phyloP scores from a whole-genome alignment of 805 yeast species.

The Metschnikowia koreensis region DNA sequence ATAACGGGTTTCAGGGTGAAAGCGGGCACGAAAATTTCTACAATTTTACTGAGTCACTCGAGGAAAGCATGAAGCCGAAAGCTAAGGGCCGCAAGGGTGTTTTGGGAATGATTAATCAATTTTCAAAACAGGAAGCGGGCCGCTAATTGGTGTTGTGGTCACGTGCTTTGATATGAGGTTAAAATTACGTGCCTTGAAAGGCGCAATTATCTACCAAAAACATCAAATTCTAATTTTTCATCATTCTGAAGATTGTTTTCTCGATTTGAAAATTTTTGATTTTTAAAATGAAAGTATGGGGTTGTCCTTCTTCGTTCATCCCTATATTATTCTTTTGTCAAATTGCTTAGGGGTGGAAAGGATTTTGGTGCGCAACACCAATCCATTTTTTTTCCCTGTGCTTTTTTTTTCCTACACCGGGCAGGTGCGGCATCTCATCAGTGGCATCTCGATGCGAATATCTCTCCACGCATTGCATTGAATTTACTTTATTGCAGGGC shows the following conservation, averaged over 20 bases:
- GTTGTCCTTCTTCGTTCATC: too few relatives aligned
- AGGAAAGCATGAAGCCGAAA: slow-evolving; percentile 31
- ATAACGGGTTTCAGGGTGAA: not conserved
- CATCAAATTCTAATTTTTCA: too few relatives aligned
- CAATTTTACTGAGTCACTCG: slow-evolving; percentile 26
- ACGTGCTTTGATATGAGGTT: too few relatives aligned
- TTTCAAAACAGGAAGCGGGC: slow-evolving; percentile 54
- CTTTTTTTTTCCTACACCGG: not conserved
- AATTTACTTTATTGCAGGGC: too few relatives aligned
- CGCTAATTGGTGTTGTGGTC: slow-evolving; percentile 10
- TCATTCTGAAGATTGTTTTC: too few relatives aligned
- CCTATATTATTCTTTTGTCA: too few relatives aligned
- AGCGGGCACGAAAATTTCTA: slow-evolving; percentile 28
- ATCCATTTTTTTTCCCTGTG: too few relatives aligned
- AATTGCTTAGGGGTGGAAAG: too few relatives aligned
- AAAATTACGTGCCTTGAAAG: too few relatives aligned
- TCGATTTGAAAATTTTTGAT: too few relatives aligned
- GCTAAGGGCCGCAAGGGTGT: slow-evolving; percentile 51
- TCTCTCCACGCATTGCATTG: not conserved
- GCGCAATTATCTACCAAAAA: too few relatives aligned
- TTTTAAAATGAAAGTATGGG: too few relatives aligned
- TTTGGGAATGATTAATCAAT: slow-evolving; percentile 77
- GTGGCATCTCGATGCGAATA: slow-evolving; percentile 5
- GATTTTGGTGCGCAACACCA: not conserved
- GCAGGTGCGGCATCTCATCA: slow-evolving; percentile 7